Percentiles rank a stretch among this genome's conserved stretches.
Conservation (phyloP, 2,329 filamentous ascomycete genomes). For the Ophiocordyceps sinensis region DNA sequence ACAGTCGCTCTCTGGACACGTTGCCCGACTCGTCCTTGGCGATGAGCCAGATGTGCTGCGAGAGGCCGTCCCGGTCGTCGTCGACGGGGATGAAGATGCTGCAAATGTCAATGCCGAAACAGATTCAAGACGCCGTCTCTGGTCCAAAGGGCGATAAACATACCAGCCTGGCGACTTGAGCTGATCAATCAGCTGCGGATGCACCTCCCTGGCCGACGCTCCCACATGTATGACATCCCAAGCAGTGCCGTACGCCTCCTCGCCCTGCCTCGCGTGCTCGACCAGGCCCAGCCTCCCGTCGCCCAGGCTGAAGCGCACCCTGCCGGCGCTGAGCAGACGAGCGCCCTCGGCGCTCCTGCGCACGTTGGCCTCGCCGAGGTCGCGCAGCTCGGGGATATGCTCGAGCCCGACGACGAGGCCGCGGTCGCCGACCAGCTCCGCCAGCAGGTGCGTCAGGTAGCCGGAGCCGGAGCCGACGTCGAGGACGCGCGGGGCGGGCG, state of each 20-base stretch:
- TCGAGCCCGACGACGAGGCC: slow-evolving; percentile 56
- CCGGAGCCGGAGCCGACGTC: slow-evolving; percentile 66
- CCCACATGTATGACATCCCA: slow-evolving; percentile 97
- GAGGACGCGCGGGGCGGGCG: slow-evolving; percentile 38
- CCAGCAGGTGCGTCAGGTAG: slow-evolving; percentile 80
- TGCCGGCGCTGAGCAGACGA: slow-evolving; percentile 44
- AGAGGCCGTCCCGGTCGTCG: slow-evolving; percentile 26
- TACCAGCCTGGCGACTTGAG: slow-evolving; percentile 59
- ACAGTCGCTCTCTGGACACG: slow-evolving; percentile 45
- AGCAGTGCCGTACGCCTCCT: slow-evolving; percentile 33
- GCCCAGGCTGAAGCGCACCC: slow-evolving; percentile 57
- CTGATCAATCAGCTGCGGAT: slow-evolving; percentile 60
- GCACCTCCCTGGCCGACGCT: slow-evolving; percentile 63
- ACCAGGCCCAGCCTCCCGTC: slow-evolving; percentile 57
- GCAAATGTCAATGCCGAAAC: slow-evolving; percentile 1
- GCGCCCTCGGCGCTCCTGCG: slow-evolving; percentile 43
- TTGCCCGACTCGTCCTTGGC: slow-evolving; percentile 55
- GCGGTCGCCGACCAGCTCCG: slow-evolving; percentile 50
- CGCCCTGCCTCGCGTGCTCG: slow-evolving; percentile 26
- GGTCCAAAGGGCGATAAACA: background rate
- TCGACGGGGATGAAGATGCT: slow-evolving; percentile 68
- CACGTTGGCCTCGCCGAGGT: slow-evolving; percentile 53
- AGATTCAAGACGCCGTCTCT: background rate
- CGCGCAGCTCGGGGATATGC: slow-evolving; percentile 51
- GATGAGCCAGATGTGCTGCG: slow-evolving; percentile 59